A percentile compares a stretch with the other conserved stretches of the same genome.
Conservation (phyloP, 177 flowering plant species). For the Vitis hybrid region DNA sequence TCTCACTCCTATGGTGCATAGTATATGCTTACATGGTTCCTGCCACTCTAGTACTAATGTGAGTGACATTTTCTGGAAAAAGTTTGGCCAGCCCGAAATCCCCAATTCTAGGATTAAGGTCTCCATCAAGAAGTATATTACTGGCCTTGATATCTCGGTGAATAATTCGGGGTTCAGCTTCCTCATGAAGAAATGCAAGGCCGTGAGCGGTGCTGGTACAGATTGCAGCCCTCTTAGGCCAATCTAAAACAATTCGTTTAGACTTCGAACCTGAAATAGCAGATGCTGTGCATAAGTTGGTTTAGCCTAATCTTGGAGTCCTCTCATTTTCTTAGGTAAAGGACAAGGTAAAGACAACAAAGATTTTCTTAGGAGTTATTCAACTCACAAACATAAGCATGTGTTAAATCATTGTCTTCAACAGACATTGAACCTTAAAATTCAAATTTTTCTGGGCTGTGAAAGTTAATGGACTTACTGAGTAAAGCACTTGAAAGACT, state of each 20-base stretch:
- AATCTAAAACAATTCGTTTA: slow-evolving; percentile 39
- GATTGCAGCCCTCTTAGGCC: slow-evolving; percentile 67
- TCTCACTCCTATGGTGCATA: too few species aligned
- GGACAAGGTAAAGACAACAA: too few species aligned
- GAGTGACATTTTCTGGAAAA: slow-evolving; percentile 85
- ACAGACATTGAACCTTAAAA: not conserved
- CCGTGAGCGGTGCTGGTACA: slow-evolving; percentile 73
- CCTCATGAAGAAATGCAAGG: slow-evolving; percentile 85
- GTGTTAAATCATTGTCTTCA: not conserved
- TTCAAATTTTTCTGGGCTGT: too few species aligned
- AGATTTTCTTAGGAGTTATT: too few species aligned
- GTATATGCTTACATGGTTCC: slow-evolving; percentile 72
- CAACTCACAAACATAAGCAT: too few species aligned
- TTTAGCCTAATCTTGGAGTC: slow-evolving; percentile 1
- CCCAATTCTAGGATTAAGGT: slow-evolving; percentile 78
- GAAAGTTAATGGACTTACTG: slow-evolving; percentile 33
- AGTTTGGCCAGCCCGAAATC: slow-evolving; percentile 95
- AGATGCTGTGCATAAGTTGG: slow-evolving; percentile 3
- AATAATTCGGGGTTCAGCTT: slow-evolving; percentile 61
- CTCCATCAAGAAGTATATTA: slow-evolving; percentile 69
- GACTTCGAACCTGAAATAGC: slow-evolving; percentile 48
- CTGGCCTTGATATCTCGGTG: slow-evolving; percentile 90
- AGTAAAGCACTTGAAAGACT: slow-evolving; percentile 72
- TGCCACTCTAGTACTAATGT: slow-evolving; percentile 83
- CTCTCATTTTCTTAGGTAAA: not conserved